A percentile compares a stretch with the other conserved stretches of the same genome.
These are phyloP conservation scores for Corymbia maculata DNA, from an alignment of 345 rosid species.

Conservation along the genomic window DNA sequence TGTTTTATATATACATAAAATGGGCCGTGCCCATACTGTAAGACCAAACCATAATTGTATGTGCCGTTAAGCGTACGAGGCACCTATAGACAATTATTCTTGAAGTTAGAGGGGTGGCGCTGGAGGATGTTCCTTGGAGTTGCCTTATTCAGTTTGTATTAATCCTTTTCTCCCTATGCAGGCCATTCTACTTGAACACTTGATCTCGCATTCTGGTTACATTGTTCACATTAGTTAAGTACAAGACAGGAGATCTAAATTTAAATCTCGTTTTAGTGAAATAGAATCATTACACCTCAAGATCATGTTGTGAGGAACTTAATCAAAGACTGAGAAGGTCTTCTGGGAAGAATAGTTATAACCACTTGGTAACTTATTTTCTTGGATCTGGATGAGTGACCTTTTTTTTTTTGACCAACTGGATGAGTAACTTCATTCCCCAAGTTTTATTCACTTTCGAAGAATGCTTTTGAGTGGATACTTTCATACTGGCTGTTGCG, in stretches of 20 bases:
- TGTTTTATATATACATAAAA: background rate
- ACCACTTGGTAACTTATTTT: background rate
- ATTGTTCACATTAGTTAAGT: background rate
- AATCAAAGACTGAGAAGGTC: background rate
- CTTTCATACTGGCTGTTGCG: background rate
- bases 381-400: background rate
- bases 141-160: background rate
- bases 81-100: background rate
- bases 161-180: background rate
- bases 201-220: background rate
- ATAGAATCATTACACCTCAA: background rate
- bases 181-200: background rate
- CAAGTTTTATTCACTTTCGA: background rate
- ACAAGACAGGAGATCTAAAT: background rate
- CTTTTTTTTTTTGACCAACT: background rate
- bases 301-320: background rate
- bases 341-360: background rate
- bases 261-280: background rate
- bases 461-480: background rate
- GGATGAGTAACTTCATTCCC: background rate
- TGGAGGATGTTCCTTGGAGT: no score
- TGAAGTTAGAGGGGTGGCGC: background rate
- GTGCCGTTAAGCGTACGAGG: background rate
- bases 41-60: background rate
- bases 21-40: background rate